phyloP scores from a whole-genome alignment of 2,329 filamentous ascomycete genomes.

The Orbilia blumenaviensis region DNA sequence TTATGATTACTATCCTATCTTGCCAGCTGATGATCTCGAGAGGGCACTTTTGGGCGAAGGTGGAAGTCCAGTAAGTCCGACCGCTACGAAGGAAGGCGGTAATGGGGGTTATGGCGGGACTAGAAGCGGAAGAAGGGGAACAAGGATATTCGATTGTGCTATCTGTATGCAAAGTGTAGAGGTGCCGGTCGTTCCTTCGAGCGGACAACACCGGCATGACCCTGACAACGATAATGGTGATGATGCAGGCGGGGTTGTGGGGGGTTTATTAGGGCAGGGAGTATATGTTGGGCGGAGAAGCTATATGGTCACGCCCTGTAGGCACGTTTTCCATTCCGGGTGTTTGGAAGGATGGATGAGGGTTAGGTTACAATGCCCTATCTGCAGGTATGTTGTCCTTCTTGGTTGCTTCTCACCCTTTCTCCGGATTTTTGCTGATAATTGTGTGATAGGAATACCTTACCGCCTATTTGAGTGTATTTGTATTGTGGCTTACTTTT shows the following conservation, averaged over 20 bases:
- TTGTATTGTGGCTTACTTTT: background rate
- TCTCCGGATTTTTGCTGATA: background rate
- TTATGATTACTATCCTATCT: conserved; percentile 93
- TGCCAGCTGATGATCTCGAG: conserved; percentile 83
- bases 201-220: conserved; percentile 55
- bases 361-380: conserved; percentile 90
- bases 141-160: conserved; percentile 82
- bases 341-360: conserved; percentile 98
- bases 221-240: conserved; percentile 55
- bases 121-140: conserved; percentile 62
- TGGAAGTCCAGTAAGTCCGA: conserved; percentile 60
- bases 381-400: conserved; percentile 70
- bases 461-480: conserved; percentile 56
- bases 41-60: conserved; percentile 61
- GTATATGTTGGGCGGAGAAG: conserved; percentile 72
- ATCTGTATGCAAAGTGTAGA: conserved; percentile 94
- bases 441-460: conserved; percentile 54
- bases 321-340: conserved; percentile 91
- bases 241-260: conserved; percentile 64
- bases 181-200: conserved; percentile 75
- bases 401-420: background rate
- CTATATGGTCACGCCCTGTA: conserved; percentile 98
- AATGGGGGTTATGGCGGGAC: background rate
- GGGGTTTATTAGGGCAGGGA: conserved; percentile 66
- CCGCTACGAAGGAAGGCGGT: conserved; percentile 58